Conservation (phyloP, 495 filamentous ascomycete genomes). For the Parathielavia hyrcaniae region DNA sequence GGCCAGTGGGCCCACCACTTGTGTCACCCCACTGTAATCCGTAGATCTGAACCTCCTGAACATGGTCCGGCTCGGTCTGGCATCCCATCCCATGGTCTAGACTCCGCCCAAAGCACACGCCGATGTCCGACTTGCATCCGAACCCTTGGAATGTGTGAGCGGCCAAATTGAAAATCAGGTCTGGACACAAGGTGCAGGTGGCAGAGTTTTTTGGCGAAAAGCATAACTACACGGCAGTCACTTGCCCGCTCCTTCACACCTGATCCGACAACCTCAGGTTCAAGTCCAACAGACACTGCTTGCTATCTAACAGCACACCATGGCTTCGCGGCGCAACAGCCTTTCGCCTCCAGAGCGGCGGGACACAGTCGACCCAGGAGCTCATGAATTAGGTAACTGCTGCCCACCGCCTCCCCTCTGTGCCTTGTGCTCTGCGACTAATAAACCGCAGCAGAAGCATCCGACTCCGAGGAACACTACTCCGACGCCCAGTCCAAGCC, state of each 20-base stretch:
- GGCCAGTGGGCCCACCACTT: not conserved
- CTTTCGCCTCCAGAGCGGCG: conserved; percentile 61
- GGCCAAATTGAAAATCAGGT: not conserved
- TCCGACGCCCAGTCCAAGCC: conserved; percentile 78
- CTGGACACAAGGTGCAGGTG: no score
- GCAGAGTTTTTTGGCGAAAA: no score
- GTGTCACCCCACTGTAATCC: not conserved
- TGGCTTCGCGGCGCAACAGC: conserved; percentile 35
- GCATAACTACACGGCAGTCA: no score
- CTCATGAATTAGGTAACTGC: conserved; percentile 66
- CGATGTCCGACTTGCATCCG: conserved; percentile 3
- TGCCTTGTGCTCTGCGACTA: not conserved
- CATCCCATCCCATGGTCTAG: conserved; percentile 8
- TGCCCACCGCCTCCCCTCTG: not conserved
- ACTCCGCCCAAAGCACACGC: conserved; percentile 2
- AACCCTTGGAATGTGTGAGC: not conserved
- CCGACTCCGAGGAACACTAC: conserved; percentile 81
- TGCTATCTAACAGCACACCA: conserved; percentile 10
- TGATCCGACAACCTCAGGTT: no score
- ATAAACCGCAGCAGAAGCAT: conserved; percentile 45
- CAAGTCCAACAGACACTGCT: not conserved
- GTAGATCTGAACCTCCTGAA: conserved; percentile 3
- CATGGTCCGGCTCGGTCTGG: no score
- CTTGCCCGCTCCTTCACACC: no score
- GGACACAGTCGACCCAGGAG: conserved; percentile 69